Conservation (phyloP, 345 rosid species). For the Bretschneidera sinensis region DNA sequence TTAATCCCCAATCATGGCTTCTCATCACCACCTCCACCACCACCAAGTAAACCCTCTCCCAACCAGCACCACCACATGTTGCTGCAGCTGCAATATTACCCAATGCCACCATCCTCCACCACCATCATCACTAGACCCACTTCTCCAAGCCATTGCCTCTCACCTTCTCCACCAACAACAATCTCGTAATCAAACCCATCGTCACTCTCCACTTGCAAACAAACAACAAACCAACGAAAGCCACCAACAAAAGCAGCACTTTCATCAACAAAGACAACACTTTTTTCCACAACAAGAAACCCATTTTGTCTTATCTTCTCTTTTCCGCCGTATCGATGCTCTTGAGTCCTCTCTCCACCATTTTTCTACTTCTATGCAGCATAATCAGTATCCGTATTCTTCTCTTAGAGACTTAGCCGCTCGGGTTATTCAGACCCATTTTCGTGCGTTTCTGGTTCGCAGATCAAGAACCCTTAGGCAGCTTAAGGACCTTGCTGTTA, state of each 20-base stretch:
- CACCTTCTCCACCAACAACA: constrained; percentile 42
- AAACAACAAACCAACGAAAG: constrained; percentile 15
- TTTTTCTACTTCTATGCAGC: constrained; percentile 25
- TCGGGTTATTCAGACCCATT: constrained; percentile 72
- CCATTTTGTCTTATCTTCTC: constrained; percentile 38
- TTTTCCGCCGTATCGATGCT: constrained; percentile 44
- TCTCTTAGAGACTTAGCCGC: constrained; percentile 73
- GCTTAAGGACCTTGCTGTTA: constrained; percentile 68
- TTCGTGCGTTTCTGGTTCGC: constrained; percentile 65
- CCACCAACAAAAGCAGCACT: constrained; percentile 12
- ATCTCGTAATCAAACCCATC: constrained; percentile 18
- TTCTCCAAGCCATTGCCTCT: constrained; percentile 46
- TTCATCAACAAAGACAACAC: constrained; percentile 10
- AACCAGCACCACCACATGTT: constrained; percentile 22
- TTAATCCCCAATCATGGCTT: constrained; percentile 41
- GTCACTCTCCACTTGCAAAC: constrained; percentile 1
- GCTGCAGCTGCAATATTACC: constrained; percentile 21
- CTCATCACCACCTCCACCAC: constrained; percentile 37
- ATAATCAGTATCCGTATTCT: constrained; percentile 15
- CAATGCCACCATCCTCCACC: constrained; percentile 35
- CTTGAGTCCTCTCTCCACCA: constrained; percentile 46
- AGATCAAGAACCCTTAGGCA: constrained; percentile 78
- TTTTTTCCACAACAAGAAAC: constrained; percentile 17
- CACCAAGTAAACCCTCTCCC: constrained; percentile 20
- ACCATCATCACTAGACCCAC: constrained; percentile 35